Base-by-base conservation (phyloP, 2,329 filamentous ascomycete genomes). In the Neocucurbitaria cava region DNA sequence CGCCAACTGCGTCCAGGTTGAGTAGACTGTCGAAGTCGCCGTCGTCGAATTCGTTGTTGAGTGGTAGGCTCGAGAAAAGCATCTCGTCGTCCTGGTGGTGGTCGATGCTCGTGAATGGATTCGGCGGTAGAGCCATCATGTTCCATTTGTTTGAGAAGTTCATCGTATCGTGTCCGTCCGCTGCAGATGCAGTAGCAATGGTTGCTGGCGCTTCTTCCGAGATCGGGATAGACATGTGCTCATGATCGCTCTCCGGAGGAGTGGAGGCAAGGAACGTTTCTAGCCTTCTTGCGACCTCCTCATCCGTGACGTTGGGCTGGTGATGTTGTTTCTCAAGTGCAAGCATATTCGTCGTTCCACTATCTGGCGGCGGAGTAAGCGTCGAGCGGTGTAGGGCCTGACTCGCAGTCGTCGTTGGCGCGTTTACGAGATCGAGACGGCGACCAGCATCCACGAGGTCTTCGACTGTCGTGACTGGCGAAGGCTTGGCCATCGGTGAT, bases 221-320 rank as follows among this genome's bases (percentile, higher is more conserved):
- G 23, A 73, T 71, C 11, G 67, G 65, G 47, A 73, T 71, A 9
- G 66, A 57, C 39, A 70, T 58, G 52, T 71, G 65, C 50, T 75
- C 69, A 56, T 76, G 70, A 50, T 77, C 75, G 7, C 69, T 79
- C 26, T 79, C 77, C 2, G 80, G 80, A 3, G 80, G 80, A 1
- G 80, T 82, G 33, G 77, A 78, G 10, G 79, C 79, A n/a, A 82
- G 76, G 74, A 80, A 82, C 1, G 76, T 77, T 65, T 80, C 79
- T 21, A 82, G 72, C 28, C 78, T 74, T 23, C 75, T 73, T 4
- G 79, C 79, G 20, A 82, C 77, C 56, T 81, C 79, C 55, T 78
- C 78, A 61, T 82, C 80, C 3, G 77, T 76, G 21, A 73, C 69
- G 41, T 74, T 69, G 3, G 58, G 70, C 36, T 61, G 53, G 46